Conservation (phyloP, 2,329 filamentous ascomycete species). For the Aureobasidium pullulans region DNA sequence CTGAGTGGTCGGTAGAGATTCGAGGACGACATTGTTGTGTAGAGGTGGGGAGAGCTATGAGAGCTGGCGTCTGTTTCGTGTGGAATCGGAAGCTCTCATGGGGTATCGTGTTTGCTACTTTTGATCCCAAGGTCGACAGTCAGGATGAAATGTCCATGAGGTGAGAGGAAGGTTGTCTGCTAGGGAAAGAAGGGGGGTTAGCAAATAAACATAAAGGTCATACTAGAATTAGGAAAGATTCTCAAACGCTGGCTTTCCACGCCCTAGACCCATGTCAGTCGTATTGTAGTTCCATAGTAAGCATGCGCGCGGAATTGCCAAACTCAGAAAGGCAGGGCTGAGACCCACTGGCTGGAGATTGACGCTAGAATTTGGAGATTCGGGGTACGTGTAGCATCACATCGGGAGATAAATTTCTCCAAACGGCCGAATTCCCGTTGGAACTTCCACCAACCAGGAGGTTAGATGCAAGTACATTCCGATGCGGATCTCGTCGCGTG, state of each 20-base stretch:
- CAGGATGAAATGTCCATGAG: background rate
- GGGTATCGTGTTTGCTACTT: background rate
- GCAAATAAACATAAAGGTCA: background rate
- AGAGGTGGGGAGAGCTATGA: background rate
- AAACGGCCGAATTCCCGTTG: background rate
- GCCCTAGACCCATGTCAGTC: background rate
- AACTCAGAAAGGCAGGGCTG: conserved; percentile 2
- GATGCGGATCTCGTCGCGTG: background rate
- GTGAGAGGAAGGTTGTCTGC: background rate
- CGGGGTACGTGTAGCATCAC: background rate
- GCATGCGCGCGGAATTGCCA: background rate
- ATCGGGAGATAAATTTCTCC: background rate
- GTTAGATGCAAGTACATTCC: background rate
- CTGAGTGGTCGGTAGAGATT: conserved; percentile 35
- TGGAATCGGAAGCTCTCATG: background rate
- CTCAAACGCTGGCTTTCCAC: background rate
- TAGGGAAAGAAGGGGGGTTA: background rate
- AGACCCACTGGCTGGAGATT: background rate
- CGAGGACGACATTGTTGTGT: conserved; percentile 1
- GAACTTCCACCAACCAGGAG: conserved; percentile 9
- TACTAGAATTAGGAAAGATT: background rate
- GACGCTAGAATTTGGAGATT: background rate
- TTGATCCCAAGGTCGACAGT: background rate
- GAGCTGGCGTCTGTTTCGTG: background rate
- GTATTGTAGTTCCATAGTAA: background rate